Base-by-base conservation (phyloP, 2,329 filamentous ascomycete genomes). In the Aspergillus niger region DNA sequence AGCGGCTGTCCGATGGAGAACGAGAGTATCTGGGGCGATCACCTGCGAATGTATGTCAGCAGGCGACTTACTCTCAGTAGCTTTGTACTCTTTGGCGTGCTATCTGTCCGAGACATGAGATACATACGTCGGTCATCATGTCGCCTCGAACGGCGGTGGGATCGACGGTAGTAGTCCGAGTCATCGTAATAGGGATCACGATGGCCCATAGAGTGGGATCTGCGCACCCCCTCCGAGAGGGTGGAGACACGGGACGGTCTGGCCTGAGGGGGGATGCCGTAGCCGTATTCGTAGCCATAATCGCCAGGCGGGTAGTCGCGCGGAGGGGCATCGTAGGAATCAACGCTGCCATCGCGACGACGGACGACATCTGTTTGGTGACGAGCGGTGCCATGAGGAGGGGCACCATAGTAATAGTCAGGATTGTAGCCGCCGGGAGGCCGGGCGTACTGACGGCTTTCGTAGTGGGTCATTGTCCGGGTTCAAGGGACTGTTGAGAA, bases 281-380 rank as follows among this genome's bases (percentile, higher is more conserved):
- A 73, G 56, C 65, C 70, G 59, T 76, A 74, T 39, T 83, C 87
- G 5, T 72, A 68, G 28, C 60, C 63, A 39, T 62, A 61, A 11
- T 67, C 69, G 39, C 88, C 89, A 6, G 91, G 91, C 32, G 91
- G 91, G 70, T 96, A 96, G 68, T 96, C 91, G 67, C 92, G 88
- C 65, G 87, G 86, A 62, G 96, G 87, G 77, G 96, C 91, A 78
- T 97, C 93, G 72, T 96, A 32, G 2, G 88, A 88, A 26, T 89
- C 79, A 49, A 89, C 88, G 75, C 89, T 92, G 70, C 92, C 89
- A 73, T 93, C 89, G 22, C 56, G 63, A 55, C 66, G 69, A 60
- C 69, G 68, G 56, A 70, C 47, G 17, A 69, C 57, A 24, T 65
- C 66, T 10, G 55, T 59, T 24, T 60, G 60, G 38, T 63, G 59